Evolutionary conservation across 2,329 filamentous ascomycete genomes (phyloP).

Genomic region (Paraphaeosphaeria minitans): DNA sequence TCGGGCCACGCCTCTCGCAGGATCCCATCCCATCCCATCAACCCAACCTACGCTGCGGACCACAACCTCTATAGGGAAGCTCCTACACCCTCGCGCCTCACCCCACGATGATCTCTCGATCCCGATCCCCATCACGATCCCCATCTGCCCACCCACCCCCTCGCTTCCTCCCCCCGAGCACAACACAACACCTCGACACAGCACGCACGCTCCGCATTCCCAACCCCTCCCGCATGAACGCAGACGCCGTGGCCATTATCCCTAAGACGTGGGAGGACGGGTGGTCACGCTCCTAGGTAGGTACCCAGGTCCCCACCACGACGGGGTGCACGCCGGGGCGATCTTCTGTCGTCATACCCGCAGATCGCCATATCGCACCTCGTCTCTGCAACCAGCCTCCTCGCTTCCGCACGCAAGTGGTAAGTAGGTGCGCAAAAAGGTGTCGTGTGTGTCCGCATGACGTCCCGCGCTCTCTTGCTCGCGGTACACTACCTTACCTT

Average conservation of each 20-base stretch:
- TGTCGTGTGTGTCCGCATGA: no score
- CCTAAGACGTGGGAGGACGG: no score
- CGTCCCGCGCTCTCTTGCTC: no score
- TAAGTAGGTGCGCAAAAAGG: no score
- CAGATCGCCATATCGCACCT: conserved; percentile 5
- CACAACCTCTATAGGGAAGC: neutral
- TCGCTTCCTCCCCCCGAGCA: neutral
- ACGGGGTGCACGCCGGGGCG: neutral
- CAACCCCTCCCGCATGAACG: no score
- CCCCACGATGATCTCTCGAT: neutral
- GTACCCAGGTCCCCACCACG: no score
- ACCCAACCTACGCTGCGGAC: neutral
- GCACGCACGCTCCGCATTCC: neutral
- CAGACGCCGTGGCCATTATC: no score
- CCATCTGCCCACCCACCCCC: no score
- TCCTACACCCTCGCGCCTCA: neutral
- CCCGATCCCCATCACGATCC: neutral
- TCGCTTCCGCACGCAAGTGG: neutral
- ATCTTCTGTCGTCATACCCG: conserved; percentile 2
- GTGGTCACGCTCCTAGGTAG: no score
- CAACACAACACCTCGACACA: neutral
- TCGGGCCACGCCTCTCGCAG: neutral
- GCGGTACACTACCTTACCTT: no score
- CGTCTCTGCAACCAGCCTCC: neutral
- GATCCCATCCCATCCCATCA: neutral